Conservation (phyloP, 179 eudicot species). For the Beta macrorhiza region DNA sequence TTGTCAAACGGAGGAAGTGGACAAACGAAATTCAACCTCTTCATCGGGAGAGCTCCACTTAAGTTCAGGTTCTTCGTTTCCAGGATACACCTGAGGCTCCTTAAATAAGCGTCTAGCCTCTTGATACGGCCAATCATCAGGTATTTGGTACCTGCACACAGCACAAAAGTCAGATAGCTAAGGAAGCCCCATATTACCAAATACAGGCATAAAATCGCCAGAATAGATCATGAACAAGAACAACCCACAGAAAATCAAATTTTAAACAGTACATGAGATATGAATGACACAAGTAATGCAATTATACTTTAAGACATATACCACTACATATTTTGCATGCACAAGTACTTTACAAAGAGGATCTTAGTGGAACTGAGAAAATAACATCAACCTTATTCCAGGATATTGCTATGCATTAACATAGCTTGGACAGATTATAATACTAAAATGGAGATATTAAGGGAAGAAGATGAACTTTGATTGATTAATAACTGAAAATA, state of each 20-base stretch:
- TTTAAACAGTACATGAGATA: not conserved
- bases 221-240: not conserved
- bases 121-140: slow-evolving; percentile 93
- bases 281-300: not conserved
- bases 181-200: slow-evolving; percentile 6
- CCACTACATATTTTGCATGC: not conserved
- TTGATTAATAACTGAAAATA: too few species aligned
- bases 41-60: slow-evolving; percentile 96
- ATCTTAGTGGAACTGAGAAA: not conserved
- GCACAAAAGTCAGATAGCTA: slow-evolving; percentile 2
- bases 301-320: not conserved
- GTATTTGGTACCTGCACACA: slow-evolving; percentile 64
- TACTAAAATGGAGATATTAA: too few species aligned
- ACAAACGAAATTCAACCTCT: slow-evolving; percentile 44
- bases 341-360: not conserved
- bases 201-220: not conserved
- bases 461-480: too few species aligned
- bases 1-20: too few species aligned
- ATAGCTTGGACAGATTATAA: too few species aligned
- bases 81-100: slow-evolving; percentile 68
- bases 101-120: slow-evolving; percentile 85
- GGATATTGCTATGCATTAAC: too few species aligned
- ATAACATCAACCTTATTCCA: slow-evolving; percentile 13
- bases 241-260: not conserved
- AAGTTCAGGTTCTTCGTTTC: slow-evolving; percentile 68